A percentile compares a stretch with the other conserved stretches of the same genome.
Evolutionary conservation across 768 basidiomycete species (phyloP).

Genomic region (Mycena venus): DNA sequence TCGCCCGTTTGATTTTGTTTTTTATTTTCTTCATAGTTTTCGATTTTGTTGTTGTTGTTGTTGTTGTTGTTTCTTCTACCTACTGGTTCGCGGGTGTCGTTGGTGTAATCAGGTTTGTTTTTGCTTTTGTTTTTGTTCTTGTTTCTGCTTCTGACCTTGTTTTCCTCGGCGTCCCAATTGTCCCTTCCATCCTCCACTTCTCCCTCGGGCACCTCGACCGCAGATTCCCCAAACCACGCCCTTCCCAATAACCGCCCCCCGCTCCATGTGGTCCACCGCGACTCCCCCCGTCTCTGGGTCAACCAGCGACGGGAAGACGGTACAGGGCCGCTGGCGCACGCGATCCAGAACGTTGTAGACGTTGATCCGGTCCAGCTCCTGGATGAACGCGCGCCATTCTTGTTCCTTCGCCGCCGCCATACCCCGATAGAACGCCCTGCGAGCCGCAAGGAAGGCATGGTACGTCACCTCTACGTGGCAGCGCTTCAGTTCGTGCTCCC

Average conservation of each 20-base stretch:
- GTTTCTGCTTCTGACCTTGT: not conserved
- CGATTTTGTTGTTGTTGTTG: not conserved
- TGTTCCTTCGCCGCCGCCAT: not conserved
- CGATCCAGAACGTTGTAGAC: not conserved
- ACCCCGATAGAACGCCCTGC: not conserved
- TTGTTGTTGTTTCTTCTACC: not conserved
- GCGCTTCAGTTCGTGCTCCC: too few relatives aligned
- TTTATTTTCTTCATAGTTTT: not conserved
- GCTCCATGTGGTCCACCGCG: too few relatives aligned
- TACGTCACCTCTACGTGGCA: too few relatives aligned
- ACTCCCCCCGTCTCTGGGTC: not conserved
- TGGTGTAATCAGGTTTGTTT: not conserved
- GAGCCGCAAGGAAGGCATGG: not conserved
- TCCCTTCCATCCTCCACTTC: not conserved
- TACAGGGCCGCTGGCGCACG: not conserved
- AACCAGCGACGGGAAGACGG: constrained; percentile 4
- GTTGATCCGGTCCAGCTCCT: not conserved
- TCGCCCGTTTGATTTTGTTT: too few relatives aligned
- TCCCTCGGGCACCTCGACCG: not conserved
- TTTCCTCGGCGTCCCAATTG: not conserved
- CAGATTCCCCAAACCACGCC: not conserved
- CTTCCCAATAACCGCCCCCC: not conserved
- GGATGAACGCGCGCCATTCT: not conserved
- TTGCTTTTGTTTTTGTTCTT: not conserved
- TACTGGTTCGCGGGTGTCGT: too few relatives aligned